Evolutionary conservation across 139 green algal species (phyloP), one percentile per base, ranked within the genome.

Genomic region (Chlamydomonas sp.): DNA sequence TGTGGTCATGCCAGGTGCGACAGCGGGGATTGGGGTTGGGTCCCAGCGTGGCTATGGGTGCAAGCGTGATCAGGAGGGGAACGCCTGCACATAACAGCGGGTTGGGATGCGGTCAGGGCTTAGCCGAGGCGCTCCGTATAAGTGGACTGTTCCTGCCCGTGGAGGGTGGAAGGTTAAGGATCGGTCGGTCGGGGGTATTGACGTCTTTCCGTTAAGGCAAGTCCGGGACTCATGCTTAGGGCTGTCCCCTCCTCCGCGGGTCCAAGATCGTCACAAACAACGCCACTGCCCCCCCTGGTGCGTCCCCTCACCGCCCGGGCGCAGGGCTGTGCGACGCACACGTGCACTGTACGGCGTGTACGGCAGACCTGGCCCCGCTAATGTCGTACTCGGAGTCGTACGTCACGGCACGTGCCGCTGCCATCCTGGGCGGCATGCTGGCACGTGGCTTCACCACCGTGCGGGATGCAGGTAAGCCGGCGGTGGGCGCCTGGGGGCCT

Each of bases 391-490:
- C 91, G 3, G 91, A 94, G 76, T 89, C 83, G 15, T 89, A 95
- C 31, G 90, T 96, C 71, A 81, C 92, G 0, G 92, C 90, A 1
- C 80, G 89, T 1, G 80, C 92, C 2, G 89, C 76, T 0, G 62
- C 71, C 61, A 90, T 94, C 2, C 85, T 97, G 59, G 79, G 86
- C 4, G 91, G 89, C 76, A 97, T 97, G 95, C 89, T 97, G 9
- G 58, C 68, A n/a, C 77, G 94, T 0, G 95, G 95, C 3, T 97
- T 97, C 90, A 97, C 95, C 0, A 96, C 95, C 60, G 85, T 97
- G 0, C 71, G 94, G 0, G 93, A 95, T 63, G 84, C 87, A 16
- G 90, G 90, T 92, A 49, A 20, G 88, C 16, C 63, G n/a, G 14
- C 60, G 17, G 63, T n/a, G n/a, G n/a, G n/a, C n/a, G n/a, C n/a